Base-by-base conservation (phyloP, 345 rosid genomes). In the Dipteronia dyeriana region DNA sequence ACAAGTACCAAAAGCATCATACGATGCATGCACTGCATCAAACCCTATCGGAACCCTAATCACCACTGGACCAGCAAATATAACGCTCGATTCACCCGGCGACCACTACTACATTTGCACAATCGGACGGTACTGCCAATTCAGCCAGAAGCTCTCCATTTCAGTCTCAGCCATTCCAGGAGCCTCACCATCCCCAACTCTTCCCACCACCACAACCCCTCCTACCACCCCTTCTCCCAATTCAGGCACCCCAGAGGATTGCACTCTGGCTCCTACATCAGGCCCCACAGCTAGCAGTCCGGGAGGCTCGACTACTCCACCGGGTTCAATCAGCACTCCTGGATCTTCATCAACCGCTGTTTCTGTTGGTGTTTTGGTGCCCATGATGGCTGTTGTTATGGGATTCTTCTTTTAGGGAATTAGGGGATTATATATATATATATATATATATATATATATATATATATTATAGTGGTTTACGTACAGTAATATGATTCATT, bases 61-160 rank as follows among this genome's bases (percentile, higher is more conserved):
- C 71, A 76, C 71, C 14, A 63, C 49, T 8, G 86, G 88, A 4
- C 84, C 80, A 0, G 75, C 81, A 11, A 85, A 82, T 62, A 43
- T 85, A n/a, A 82, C 79, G 54, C 80, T 85, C 1, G 11, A 17
- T 53, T 19, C 82, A 2, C 13, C 80, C 1, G 84, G 88, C 8
- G 56, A 80, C 17, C 74, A 78, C 22, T 85, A 77, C 71, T 85
- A 66, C 68, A 85, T 85, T 57, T 82, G 88, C 76, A 75, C 84
- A 14, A 4, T 80, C n/a, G 62, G 82, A 5, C 41, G 2, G 13
- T 82, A 82, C 51, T 85, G 88, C 51, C 49, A 56, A 3, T 1
- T 0, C 0, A 82, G 88, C 4, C 84, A 80, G 23, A 85, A 78
- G 45, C 57, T 85, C 25, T 77, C 82, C 53, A 81, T 87, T 54